Evolutionary conservation across 371 early-diverging fungal species (phyloP), one percentile per base, ranked within the genome.

Genomic region (Mucor circinelloides): DNA sequence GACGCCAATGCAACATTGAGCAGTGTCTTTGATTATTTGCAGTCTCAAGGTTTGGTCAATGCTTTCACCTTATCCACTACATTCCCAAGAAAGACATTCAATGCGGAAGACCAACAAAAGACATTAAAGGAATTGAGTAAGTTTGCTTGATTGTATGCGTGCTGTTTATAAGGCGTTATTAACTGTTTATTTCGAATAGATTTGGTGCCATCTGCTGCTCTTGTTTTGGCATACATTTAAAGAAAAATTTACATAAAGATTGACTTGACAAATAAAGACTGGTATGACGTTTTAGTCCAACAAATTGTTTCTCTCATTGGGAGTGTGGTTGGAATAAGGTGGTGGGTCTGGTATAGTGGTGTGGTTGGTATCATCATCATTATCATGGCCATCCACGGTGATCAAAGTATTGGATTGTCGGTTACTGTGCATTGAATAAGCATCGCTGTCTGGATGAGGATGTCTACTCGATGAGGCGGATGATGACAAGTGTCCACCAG

Each of bases 41-140:
- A 84, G n/a, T 62, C 76, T 17, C 79, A 90, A 40, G 79, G 88
- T n/a, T 78, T 81, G 28, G 75, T 72, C 5, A 66, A 67, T 10
- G 85, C 90, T 66, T 90, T 93, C 73, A 83, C 90, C 28, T 75
- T 90, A 58, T 87, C 85, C 19, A 89, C 94, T 30, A 70, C 81
- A 1, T 95, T 94, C 64, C 95, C 95, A 25, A 88, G 94, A 65
- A 84, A 83, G 72, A 76, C 80, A 9, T 81, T 85, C 58, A 73
- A 52, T 21, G 57, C 58, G 25, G 72, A 62, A 2, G 85, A 85
- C 57, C 60, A 61, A 42, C 28, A 34, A 60, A 85, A 84, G 63
- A 68, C 83, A 12, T 70, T 87, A 27, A 82, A 83, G 52, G 87
- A 87, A 61, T 66, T 87, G 31, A 68, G 86, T 84, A 81, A 64